These are phyloP conservation scores for Metarhizium album DNA, from an alignment of 2,329 filamentous ascomycete genomes.

Conservation along the genomic window DNA sequence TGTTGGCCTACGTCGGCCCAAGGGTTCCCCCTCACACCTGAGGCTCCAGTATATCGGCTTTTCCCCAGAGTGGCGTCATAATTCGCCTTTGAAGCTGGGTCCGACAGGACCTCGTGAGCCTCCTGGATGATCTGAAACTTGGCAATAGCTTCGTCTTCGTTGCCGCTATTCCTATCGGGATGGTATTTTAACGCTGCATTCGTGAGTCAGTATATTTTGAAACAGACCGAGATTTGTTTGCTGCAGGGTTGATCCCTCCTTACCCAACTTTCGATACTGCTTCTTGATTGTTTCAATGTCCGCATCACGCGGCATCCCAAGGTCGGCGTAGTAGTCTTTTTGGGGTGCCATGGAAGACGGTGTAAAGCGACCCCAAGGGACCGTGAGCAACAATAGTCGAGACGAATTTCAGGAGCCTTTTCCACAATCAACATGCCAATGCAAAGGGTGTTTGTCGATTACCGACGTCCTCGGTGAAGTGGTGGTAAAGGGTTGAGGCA, in stretches of 20 bases:
- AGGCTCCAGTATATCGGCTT: constrained; percentile 33
- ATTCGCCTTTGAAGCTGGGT: constrained; percentile 37
- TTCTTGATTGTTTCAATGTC: constrained; percentile 70
- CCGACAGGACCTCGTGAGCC: constrained; percentile 63
- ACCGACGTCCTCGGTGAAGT: not conserved
- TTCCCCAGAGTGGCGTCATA: constrained; percentile 39
- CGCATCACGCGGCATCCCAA: constrained; percentile 59
- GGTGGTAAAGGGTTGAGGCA: not conserved
- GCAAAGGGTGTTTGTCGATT: not conserved
- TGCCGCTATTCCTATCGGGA: constrained; percentile 79
- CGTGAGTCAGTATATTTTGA: constrained; percentile 13
- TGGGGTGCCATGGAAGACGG: constrained; percentile 27
- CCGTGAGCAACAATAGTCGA: not conserved
- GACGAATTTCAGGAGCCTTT: constrained; percentile 1
- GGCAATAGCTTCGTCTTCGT: constrained; percentile 65
- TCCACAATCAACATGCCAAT: constrained; percentile 10
- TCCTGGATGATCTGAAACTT: constrained; percentile 82
- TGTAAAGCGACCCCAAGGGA: not conserved
- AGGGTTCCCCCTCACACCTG: constrained; percentile 47
- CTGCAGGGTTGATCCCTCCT: not conserved
- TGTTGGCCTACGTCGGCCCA: constrained; percentile 39
- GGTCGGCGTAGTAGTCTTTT: constrained; percentile 76
- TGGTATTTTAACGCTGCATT: constrained; percentile 67
- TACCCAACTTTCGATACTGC: constrained; percentile 75
- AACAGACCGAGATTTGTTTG: not conserved